A percentile compares a stretch with the other conserved stretches of the same genome.
These are phyloP conservation scores for Dioszegia aurantiaca DNA, from an alignment of 768 basidiomycete species.

Conservation along the genomic window DNA sequence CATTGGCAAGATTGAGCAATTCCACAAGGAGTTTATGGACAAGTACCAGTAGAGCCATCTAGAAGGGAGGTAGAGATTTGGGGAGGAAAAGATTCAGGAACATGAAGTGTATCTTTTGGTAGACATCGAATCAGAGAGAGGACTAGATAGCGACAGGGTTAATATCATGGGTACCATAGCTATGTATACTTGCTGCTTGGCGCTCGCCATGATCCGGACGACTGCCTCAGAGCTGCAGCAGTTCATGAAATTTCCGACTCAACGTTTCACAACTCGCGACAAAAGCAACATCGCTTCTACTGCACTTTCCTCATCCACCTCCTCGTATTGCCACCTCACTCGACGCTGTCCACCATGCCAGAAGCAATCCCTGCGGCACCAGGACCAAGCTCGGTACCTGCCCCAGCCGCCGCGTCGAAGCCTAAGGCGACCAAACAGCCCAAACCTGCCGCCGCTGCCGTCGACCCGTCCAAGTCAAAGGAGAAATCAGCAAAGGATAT, in stretches of 20 bases:
- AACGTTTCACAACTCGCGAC: background rate
- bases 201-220: too few species aligned
- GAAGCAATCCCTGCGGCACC: background rate
- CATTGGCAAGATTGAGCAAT: constrained; percentile 73
- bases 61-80: background rate
- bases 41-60: constrained; percentile 47
- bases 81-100: too few species aligned
- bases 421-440: constrained; percentile 14
- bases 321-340: too few species aligned
- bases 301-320: too few species aligned
- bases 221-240: too few species aligned
- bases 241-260: constrained; percentile 5
- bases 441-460: constrained; percentile 13
- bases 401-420: background rate
- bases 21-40: constrained; percentile 64
- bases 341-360: too few species aligned
- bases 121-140: too few species aligned
- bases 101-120: too few species aligned
- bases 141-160: too few species aligned
- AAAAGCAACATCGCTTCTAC: too few species aligned
- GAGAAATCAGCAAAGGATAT: constrained; percentile 43
- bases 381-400: background rate
- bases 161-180: too few species aligned
- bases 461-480: constrained; percentile 11
- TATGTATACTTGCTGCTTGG: too few species aligned